Evolutionary conservation across 2,329 filamentous ascomycete genomes (phyloP).

Genomic region (Cladosporium phlei): DNA sequence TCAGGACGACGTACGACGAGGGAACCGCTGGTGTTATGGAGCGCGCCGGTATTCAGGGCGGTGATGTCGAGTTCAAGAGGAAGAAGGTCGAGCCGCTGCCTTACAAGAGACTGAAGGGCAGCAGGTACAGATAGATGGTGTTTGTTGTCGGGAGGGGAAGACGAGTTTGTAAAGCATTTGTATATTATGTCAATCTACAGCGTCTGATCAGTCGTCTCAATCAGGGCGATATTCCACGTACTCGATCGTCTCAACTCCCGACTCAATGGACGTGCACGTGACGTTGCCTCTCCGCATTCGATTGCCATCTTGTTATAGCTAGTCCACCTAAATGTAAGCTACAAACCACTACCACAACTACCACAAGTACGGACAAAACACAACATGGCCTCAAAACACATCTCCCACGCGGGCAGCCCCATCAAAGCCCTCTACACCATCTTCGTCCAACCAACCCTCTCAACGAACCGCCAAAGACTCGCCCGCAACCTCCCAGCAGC

Average conservation of each 20-base stretch:
- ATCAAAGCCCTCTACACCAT: constrained; percentile 40
- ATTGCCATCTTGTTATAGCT: not conserved
- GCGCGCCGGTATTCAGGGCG: constrained; percentile 67
- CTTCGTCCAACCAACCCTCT: constrained; percentile 37
- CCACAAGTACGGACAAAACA: not conserved
- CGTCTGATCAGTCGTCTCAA: too few species aligned
- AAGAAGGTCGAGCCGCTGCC: constrained; percentile 67
- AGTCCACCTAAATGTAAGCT: not conserved
- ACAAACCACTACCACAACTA: not conserved
- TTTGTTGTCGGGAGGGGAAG: not conserved
- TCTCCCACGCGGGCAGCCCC: constrained; percentile 12
- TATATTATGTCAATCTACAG: constrained; percentile 3
- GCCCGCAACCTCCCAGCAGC: constrained; percentile 22
- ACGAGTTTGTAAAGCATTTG: constrained; percentile 10
- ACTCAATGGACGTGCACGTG: too few species aligned
- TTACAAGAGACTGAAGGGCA: constrained; percentile 54
- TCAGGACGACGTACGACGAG: constrained; percentile 87
- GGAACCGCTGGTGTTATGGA: constrained; percentile 83
- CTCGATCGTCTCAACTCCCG: too few species aligned
- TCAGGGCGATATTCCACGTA: too few species aligned
- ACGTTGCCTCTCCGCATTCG: not conserved
- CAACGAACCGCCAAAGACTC: constrained; percentile 19
- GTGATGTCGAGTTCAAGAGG: constrained; percentile 78
- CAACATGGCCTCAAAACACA: constrained; percentile 17
- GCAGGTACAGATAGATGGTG: constrained; percentile 40